Percentiles rank a stretch among this genome's conserved stretches.
These are phyloP conservation scores for Salvia hispanica DNA, from an alignment of 257 asterid genomes.

Conservation along the genomic window DNA sequence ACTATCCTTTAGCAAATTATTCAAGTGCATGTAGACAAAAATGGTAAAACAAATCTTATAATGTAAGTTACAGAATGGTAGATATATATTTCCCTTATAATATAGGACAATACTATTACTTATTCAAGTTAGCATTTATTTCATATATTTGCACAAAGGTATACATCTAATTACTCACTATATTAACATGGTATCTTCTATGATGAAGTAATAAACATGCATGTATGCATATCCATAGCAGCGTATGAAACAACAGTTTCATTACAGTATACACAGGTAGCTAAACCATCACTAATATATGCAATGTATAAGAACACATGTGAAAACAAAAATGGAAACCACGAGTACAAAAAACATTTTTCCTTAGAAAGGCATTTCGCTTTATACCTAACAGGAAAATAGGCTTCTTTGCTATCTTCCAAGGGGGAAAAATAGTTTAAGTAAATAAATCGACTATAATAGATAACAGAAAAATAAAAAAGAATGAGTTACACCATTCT, in stretches of 20 bases:
- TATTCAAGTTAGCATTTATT: neutral
- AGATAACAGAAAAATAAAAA: neutral
- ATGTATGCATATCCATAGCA: too few species aligned
- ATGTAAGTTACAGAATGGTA: too few species aligned
- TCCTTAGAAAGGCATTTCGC: neutral
- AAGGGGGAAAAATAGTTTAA: neutral
- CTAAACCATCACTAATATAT: neutral
- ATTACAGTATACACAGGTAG: too few species aligned
- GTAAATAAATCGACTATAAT: neutral
- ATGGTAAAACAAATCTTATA: neutral
- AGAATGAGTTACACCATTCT: slow-evolving; percentile 7
- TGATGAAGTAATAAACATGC: too few species aligned
- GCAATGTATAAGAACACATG: too few species aligned
- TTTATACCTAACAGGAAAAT: neutral
- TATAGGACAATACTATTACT: neutral
- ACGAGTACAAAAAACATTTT: neutral
- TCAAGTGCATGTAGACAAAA: neutral
- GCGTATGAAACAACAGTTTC: neutral
- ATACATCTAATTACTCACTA: too few species aligned
- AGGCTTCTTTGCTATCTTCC: neutral
- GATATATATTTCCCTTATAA: neutral
- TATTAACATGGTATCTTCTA: neutral
- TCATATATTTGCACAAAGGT: neutral
- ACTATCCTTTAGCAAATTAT: too few species aligned
- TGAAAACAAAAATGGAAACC: neutral